Evolutionary conservation across 495 filamentous ascomycete genomes (phyloP), one percentile per base, ranked within the genome.

Genomic region (Aspergillus incahuasiensis): DNA sequence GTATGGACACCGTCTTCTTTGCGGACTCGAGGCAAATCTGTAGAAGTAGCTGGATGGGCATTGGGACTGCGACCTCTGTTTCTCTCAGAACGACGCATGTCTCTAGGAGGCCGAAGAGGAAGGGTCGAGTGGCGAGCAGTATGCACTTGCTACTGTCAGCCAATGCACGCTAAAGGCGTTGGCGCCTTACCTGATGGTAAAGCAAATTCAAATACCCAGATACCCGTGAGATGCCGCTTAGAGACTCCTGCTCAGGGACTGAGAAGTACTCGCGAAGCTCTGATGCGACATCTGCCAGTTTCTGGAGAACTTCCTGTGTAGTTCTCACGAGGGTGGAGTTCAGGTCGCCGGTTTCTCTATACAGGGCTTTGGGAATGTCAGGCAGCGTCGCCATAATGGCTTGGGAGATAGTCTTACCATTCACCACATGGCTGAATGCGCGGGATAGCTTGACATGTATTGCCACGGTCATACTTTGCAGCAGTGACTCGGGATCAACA

Each of bases 121-220:
- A 58, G n/a, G 73, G 73, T 56, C 73, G 58, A 38, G 71, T 76
- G 16, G 72, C 71, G 9, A 76, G 60, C 24, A 77, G 59, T 16
- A 77, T 73, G 39, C 74, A 76, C 64, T 70, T 42, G 13, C 44
- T 24, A 16, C 19, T 9, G 3, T 28, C 8, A 28, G 25, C 8
- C 4, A 28, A 3, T 28, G 25, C 4, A 28, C 8, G 0, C 16
- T 22, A 13, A n/a, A 20, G 21, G 7, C 20, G 12, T 1, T 16
- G 13, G 35, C 9, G 40, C 48, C 51, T 19, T 52, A 72, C 69
- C 58, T 73, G 73, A 42, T 77, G 74, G 44, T 77, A 71, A 30
- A 73, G 64, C 15, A 77, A 65, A 58, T 76, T 68, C 18, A 77
- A 66, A 56, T 74, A 69, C 7, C 72, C 74, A 6, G 73, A 72